phyloP scores from a whole-genome alignment of 2,329 filamentous ascomycete genomes.

The Rutstroemia sp. region DNA sequence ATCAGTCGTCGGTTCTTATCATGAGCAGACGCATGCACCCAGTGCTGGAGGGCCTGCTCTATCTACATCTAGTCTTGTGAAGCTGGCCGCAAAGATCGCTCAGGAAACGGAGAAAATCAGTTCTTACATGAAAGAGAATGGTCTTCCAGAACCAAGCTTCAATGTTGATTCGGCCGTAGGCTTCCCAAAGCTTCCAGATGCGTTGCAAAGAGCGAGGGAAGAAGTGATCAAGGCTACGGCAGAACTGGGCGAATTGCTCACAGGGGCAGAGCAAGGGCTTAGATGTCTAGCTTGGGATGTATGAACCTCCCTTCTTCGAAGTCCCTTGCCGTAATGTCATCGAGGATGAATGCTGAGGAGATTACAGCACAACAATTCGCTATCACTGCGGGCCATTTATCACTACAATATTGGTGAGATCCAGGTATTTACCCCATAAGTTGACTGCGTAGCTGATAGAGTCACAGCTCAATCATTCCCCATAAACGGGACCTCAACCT shows the following conservation, averaged over 20 bases:
- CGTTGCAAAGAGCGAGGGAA: conserved; percentile 39
- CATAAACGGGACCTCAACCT: conserved; percentile 36
- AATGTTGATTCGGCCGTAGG: conserved; percentile 37
- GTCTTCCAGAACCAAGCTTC: conserved; percentile 38
- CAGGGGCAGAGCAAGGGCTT: conserved; percentile 43
- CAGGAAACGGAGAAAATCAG: conserved; percentile 44
- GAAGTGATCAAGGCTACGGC: conserved; percentile 42
- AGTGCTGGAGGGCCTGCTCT: background rate
- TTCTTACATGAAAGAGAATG: conserved; percentile 37
- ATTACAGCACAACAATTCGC: conserved; percentile 40
- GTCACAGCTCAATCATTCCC: conserved; percentile 44
- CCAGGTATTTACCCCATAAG: background rate
- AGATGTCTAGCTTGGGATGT: conserved; percentile 47
- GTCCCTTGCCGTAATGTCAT: background rate
- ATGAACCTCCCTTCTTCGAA: conserved; percentile 19
- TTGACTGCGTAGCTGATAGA: conserved; percentile 8
- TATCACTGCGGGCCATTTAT: conserved; percentile 44
- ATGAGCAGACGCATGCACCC: background rate
- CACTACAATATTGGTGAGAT: conserved; percentile 41
- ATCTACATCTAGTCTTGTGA: background rate
- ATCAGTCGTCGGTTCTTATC: background rate
- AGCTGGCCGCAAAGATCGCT: conserved; percentile 40
- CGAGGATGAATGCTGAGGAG: conserved; percentile 10
- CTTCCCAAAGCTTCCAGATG: conserved; percentile 40
- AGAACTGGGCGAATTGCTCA: conserved; percentile 40